Evolutionary conservation across 2,329 filamentous ascomycete species (phyloP), one percentile per base, ranked within the genome.

Genomic region (Botrytis fabae): DNA sequence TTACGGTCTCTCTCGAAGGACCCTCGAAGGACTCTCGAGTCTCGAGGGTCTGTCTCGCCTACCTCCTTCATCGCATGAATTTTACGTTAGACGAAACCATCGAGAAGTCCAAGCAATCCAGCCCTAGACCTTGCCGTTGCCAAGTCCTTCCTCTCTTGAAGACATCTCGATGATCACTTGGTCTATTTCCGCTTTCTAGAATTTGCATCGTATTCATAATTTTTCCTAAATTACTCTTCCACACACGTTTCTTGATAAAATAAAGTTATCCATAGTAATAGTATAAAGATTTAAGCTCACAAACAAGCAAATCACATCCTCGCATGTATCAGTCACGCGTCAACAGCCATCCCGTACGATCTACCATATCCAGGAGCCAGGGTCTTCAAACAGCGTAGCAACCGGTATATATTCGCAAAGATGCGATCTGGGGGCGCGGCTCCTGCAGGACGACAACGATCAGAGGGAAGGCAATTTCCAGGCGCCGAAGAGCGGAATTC

Each of bases 261-360:
- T 46, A 42, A 48, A 48, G 62, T 35, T 32, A 65, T 35, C 42
- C 42, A 35, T 51, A 25, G 63, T 51, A n/a, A 35, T 51, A 25
- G 63, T 51, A n/a, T n/a, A 38, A n/a, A 66, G 44, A 66, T 51
- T 38, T 66, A 66, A 66, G 63, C 63, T 66, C 16, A 66, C 28
- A 66, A 46, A 66, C 44, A 51, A 66, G 44, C 32, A 51, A 48
- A n/a, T 44, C 44, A 40, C 2, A 54, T 51, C 64, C 46, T 66
- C 64, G 46, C n/a, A 66, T 66, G 22, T 66, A 66, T 66, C 46
- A 54, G 22, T 54, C 42, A 64, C 51, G 18, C 16, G 51, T 54
- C 25, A 10, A 25, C 20, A 35, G 35, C n/a, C 22, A 65, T 65
- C 14, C 32, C 64, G 38, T 54, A 40, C 35, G 66, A 69, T 59